Conservation (phyloP, 1,139 yeast genomes). For the Blastobotrys serpentis region DNA sequence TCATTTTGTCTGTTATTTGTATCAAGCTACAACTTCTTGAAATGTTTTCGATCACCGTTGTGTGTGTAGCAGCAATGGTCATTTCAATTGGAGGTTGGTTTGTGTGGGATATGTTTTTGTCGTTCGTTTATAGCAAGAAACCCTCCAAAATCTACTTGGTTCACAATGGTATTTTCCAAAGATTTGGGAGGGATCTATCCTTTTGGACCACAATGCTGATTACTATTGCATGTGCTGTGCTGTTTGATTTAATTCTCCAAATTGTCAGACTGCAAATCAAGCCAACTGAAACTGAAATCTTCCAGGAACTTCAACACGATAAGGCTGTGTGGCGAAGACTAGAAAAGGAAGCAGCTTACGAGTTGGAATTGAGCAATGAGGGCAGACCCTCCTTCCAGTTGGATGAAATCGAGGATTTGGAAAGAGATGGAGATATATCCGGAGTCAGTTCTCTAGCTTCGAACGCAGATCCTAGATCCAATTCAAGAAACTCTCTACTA, state of each 20-base stretch:
- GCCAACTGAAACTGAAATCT: constrained; percentile 77
- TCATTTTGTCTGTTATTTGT: constrained; percentile 69
- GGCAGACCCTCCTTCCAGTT: constrained; percentile 7
- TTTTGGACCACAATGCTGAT: constrained; percentile 83
- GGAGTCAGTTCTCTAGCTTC: neutral
- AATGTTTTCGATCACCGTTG: constrained; percentile 74
- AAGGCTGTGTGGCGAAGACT: constrained; percentile 62
- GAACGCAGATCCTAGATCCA: neutral
- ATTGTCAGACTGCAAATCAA: constrained; percentile 54
- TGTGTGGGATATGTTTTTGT: constrained; percentile 78
- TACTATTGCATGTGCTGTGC: constrained; percentile 51
- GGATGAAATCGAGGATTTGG: constrained; percentile 18
- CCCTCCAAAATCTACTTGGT: constrained; percentile 71
- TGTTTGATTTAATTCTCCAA: constrained; percentile 65
- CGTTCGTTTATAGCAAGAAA: constrained; percentile 60
- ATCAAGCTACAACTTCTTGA: constrained; percentile 79
- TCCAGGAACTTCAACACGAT: constrained; percentile 74
- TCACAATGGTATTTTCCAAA: constrained; percentile 58
- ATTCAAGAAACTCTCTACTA: neutral
- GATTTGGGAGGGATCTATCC: constrained; percentile 73
- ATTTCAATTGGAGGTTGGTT: constrained; percentile 88
- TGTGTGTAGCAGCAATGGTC: constrained; percentile 65
- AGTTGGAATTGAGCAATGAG: constrained; percentile 52
- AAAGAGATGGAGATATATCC: constrained; percentile 14
- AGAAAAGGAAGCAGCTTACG: constrained; percentile 70